Conservation (phyloP, 306 rosid species). For the Potentilla sterilis region DNA sequence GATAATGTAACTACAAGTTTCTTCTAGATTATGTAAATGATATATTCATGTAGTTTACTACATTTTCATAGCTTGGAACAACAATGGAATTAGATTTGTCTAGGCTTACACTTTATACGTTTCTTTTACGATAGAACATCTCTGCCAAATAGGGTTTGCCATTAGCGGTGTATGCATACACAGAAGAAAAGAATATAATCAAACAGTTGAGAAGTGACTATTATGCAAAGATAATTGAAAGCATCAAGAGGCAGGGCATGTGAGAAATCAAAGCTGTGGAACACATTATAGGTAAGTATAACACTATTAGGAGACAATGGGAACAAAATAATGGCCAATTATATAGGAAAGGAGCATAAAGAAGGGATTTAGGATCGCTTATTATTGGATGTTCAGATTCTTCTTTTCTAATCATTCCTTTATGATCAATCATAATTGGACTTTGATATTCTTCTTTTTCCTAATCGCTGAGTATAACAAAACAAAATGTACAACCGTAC, state of each 20-base stretch:
- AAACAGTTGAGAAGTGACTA: background rate
- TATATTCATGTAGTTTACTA: slow-evolving; percentile 23
- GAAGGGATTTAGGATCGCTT: background rate
- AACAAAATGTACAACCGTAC: no score
- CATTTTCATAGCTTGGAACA: slow-evolving; percentile 10
- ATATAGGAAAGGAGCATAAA: background rate
- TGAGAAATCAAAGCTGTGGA: slow-evolving; percentile 30
- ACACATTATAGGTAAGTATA: slow-evolving; percentile 24
- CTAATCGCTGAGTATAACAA: background rate
- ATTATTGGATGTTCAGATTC: background rate
- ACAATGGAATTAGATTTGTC: background rate
- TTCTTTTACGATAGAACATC: background rate
- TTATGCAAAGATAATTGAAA: background rate
- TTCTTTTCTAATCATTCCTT: background rate
- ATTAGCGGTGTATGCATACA: background rate
- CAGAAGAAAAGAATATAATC: background rate
- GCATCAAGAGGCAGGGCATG: slow-evolving; percentile 24
- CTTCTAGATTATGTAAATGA: slow-evolving; percentile 26
- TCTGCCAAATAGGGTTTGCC: background rate
- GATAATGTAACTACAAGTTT: slow-evolving; percentile 4
- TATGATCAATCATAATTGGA: background rate
- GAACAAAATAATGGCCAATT: slow-evolving; percentile 26
- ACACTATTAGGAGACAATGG: slow-evolving; percentile 36
- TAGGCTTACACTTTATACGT: background rate
- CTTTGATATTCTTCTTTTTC: background rate